Conservation (phyloP, 371 early-diverging fungal species). For the Chytridium lagenaria region DNA sequence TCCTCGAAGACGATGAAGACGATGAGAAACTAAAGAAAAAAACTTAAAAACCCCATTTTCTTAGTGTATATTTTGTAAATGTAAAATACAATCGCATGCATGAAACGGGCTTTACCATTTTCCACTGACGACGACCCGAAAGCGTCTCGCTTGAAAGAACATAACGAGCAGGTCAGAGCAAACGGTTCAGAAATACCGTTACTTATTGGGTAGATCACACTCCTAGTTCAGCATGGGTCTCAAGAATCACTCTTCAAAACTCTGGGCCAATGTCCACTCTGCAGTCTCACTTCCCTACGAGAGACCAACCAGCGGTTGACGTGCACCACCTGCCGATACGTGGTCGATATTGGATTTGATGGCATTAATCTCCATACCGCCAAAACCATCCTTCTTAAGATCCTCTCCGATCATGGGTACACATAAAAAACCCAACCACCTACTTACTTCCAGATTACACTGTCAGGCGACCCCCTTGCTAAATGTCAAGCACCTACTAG, state of each 20-base stretch:
- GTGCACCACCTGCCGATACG: background rate
- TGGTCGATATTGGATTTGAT: background rate
- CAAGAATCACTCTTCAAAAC: too few relatives aligned
- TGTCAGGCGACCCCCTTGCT: background rate
- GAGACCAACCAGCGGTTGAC: background rate
- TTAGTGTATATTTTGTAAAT: background rate
- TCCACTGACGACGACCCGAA: background rate
- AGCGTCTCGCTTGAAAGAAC: background rate
- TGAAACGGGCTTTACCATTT: background rate
- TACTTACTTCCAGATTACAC: background rate
- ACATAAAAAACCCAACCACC: too few relatives aligned
- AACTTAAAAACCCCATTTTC: background rate
- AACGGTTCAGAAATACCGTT: too few relatives aligned
- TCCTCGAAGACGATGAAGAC: conserved; percentile 41
- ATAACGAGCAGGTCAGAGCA: background rate
- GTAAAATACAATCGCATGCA: background rate
- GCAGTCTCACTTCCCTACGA: background rate
- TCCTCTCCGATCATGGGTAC: background rate
- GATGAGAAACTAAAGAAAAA: background rate
- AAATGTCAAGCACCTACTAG: background rate
- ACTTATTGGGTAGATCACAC: too few relatives aligned
- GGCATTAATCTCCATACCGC: background rate
- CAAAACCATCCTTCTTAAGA: background rate
- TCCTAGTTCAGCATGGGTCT: too few relatives aligned
- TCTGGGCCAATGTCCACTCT: conserved; percentile 4